Conservation (phyloP, 768 basidiomycete species). For the Termitomyces sp. region DNA sequence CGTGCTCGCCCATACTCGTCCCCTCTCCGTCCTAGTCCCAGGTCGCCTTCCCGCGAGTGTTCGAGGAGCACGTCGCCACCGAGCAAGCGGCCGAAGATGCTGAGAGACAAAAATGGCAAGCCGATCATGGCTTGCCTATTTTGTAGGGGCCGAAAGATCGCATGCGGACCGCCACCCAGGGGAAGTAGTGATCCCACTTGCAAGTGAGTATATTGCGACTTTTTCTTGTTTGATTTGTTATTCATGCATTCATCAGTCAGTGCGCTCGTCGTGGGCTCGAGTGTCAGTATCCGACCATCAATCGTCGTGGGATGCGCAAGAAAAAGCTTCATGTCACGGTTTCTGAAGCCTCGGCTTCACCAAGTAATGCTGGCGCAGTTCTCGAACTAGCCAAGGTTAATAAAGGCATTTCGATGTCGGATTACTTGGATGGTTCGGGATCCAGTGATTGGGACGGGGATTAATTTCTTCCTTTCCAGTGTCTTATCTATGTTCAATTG, state of each 20-base stretch:
- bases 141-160: slow-evolving; percentile 50
- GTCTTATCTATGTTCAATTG: not conserved
- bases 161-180: slow-evolving; percentile 41
- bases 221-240: no score
- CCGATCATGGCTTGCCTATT: slow-evolving; percentile 47
- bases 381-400: not conserved
- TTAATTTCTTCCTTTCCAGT: not conserved
- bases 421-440: not conserved
- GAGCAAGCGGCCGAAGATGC: slow-evolving; percentile 1
- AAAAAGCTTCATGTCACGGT: not conserved
- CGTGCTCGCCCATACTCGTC: slow-evolving; percentile 7
- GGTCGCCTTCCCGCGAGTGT: slow-evolving; percentile 7
- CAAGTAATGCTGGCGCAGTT: no score
- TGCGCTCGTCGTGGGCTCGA: not conserved
- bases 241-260: not conserved
- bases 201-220: slow-evolving; percentile 37
- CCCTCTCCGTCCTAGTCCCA: not conserved
- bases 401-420: not conserved
- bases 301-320: slow-evolving; percentile 2
- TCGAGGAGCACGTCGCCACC: not conserved
- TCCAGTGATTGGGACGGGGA: not conserved
- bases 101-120: slow-evolving; percentile 22
- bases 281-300: not conserved
- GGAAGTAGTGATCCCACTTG: slow-evolving; percentile 39
- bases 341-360: not conserved